These are phyloP conservation scores for Triticum urartu DNA, from an alignment of 176 grass and related monocot genomes.

Conservation along the genomic window DNA sequence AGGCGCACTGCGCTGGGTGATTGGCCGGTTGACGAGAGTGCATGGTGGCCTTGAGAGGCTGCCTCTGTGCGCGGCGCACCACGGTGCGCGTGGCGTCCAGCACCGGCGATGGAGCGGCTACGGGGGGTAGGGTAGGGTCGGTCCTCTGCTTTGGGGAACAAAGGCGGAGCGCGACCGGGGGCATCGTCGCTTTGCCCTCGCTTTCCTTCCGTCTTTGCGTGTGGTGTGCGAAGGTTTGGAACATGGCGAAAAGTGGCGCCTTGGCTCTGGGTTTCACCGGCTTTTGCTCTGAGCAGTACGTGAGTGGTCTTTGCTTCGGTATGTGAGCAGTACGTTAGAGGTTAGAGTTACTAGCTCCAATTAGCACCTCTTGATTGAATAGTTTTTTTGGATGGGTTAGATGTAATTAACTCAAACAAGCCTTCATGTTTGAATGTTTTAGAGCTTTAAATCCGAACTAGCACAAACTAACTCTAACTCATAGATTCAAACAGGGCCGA, in stretches of 20 bases:
- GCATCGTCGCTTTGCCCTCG: neutral
- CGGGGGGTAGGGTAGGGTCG: neutral
- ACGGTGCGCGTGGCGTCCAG: slow-evolving; percentile 2
- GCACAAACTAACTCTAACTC: too few species aligned
- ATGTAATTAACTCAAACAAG: too few species aligned
- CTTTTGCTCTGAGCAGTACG: neutral
- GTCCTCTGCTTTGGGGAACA: slow-evolving; percentile 46
- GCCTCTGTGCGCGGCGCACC: slow-evolving; percentile 45
- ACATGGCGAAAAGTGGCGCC: slow-evolving; percentile 25
- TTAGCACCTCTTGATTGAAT: too few species aligned
- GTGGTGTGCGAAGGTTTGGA: slow-evolving; percentile 41
- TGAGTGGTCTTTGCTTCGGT: too few species aligned
- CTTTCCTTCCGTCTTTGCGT: slow-evolving; percentile 36
- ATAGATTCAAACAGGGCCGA: too few species aligned
- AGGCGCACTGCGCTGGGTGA: slow-evolving; percentile 23
- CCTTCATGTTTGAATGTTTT: too few species aligned
- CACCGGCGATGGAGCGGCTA: neutral
- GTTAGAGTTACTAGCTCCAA: too few species aligned
- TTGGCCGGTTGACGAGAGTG: slow-evolving; percentile 8
- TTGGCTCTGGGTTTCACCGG: neutral
- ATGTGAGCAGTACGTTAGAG: too few species aligned
- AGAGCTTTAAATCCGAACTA: too few species aligned
- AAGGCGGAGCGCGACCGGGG: neutral
- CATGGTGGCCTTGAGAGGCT: slow-evolving; percentile 7
- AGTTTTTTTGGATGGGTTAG: too few species aligned